These are phyloP conservation scores for Fraxinus quadrangulata DNA, from an alignment of 257 asterid species.

Conservation along the genomic window DNA sequence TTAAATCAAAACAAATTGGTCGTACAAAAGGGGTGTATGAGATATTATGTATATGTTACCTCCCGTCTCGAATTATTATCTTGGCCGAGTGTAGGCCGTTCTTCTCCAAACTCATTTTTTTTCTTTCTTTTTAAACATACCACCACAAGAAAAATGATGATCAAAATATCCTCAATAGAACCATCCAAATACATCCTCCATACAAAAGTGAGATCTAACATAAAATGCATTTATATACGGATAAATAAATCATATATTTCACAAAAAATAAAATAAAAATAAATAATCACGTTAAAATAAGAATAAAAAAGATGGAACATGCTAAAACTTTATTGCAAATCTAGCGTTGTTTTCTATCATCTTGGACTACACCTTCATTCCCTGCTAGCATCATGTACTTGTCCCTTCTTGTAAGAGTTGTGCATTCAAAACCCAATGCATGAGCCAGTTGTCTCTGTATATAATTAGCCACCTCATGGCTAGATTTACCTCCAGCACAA, in stretches of 20 bases:
- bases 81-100: too few relatives aligned
- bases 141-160: not conserved
- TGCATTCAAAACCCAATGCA: conserved; percentile 90
- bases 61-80: too few relatives aligned
- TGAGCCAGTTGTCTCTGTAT: conserved; percentile 62
- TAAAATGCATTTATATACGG: too few relatives aligned
- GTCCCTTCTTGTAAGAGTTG: conserved; percentile 72
- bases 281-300: not conserved
- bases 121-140: too few relatives aligned
- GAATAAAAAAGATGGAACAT: not conserved
- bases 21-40: too few relatives aligned
- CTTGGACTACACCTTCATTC: conserved; percentile 73
- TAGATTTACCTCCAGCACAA: conserved; percentile 69
- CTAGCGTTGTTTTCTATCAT: conserved; percentile 17
- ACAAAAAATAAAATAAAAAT: not conserved
- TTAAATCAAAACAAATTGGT: too few relatives aligned
- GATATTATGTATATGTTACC: too few relatives aligned
- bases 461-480: conserved; percentile 85
- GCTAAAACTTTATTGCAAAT: not conserved
- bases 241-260: not conserved
- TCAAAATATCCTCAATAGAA: too few relatives aligned
- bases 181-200: not conserved
- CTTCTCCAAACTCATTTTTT: too few relatives aligned
- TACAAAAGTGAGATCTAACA: not conserved
- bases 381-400: conserved; percentile 96